These are phyloP conservation scores for Byssochlamys sp. DNA, from an alignment of 2,329 filamentous ascomycete species.

Conservation along the genomic window DNA sequence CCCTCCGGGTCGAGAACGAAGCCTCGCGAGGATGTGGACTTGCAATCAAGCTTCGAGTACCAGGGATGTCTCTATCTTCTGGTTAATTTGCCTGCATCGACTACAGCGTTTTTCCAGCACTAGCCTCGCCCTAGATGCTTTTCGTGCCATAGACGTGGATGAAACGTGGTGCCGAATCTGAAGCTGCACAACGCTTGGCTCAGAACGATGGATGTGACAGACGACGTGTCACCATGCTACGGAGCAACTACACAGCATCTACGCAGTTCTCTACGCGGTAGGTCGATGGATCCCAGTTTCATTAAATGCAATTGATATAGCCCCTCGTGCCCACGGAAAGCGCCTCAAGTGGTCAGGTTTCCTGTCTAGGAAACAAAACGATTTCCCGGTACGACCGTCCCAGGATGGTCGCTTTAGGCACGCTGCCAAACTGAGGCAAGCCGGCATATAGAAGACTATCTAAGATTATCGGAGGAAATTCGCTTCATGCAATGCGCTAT, in stretches of 20 bases:
- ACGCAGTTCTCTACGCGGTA: background rate
- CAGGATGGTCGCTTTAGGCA: background rate
- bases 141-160: background rate
- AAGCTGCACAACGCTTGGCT: background rate
- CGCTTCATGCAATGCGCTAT: background rate
- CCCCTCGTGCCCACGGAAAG: background rate
- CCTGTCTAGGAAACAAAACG: background rate
- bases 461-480: background rate
- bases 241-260: background rate
- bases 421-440: background rate
- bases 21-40: background rate
- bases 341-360: background rate
- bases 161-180: background rate
- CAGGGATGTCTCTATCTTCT: background rate
- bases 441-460: background rate
- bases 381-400: background rate
- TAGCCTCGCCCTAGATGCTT: background rate
- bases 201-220: background rate
- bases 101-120: background rate
- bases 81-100: background rate
- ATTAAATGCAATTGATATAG: background rate
- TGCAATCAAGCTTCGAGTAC: background rate
- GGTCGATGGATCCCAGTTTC: background rate
- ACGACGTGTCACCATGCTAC: background rate
- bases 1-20: background rate